phyloP scores from a whole-genome alignment of 192 early-diverging fungal genomes.

The Endogone sp. region DNA sequence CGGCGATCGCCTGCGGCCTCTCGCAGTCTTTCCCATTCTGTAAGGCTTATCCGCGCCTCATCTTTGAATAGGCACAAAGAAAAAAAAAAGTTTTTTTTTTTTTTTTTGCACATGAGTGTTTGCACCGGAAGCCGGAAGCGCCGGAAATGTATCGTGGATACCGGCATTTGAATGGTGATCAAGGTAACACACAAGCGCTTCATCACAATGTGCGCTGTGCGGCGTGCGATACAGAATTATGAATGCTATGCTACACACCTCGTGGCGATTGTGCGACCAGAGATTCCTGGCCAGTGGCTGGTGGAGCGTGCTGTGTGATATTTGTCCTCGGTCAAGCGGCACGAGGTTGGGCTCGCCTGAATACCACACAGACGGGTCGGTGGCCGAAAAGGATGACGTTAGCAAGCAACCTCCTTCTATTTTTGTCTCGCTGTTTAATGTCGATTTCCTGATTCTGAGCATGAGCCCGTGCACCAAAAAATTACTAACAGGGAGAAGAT shows the following conservation, averaged over 20 bases:
- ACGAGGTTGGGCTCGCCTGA: background rate
- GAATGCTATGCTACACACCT: background rate
- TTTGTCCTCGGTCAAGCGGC: background rate
- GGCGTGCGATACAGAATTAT: background rate
- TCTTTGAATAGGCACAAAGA: background rate
- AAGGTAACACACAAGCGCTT: background rate
- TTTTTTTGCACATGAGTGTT: too few species aligned
- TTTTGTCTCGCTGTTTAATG: background rate
- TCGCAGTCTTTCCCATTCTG: background rate
- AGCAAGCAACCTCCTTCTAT: background rate
- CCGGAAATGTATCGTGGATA: background rate
- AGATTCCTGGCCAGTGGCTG: too few species aligned
- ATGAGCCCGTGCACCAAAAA: background rate
- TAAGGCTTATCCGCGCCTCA: background rate
- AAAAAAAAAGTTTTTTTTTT: background rate
- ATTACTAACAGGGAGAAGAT: background rate
- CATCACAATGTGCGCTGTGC: background rate
- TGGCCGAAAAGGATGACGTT: background rate
- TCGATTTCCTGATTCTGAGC: background rate
- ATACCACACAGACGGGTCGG: background rate
- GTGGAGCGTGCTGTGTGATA: background rate
- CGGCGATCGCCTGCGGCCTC: background rate
- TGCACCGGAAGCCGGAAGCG: background rate
- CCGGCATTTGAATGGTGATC: background rate
- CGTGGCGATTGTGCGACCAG: background rate